A percentile compares a stretch with the other conserved stretches of the same genome.
Conservation (phyloP, 2,329 filamentous ascomycete genomes). For the Aureobasidium sp. region DNA sequence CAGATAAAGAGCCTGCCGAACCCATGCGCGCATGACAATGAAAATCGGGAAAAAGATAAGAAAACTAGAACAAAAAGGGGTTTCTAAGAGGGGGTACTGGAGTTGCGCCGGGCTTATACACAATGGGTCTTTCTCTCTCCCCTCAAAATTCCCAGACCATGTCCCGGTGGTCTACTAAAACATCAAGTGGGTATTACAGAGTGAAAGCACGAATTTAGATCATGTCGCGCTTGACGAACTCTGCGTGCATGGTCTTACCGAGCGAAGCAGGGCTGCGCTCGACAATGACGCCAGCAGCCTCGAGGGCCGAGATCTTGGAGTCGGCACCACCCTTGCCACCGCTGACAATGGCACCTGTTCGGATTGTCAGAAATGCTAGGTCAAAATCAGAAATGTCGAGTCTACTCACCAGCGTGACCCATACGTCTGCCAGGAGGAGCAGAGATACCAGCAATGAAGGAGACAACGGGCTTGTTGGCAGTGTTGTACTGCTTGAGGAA, state of each 20-base stretch:
- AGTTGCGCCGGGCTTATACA: constrained; percentile 11
- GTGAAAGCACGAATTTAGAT: constrained; percentile 53
- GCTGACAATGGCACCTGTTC: constrained; percentile 72
- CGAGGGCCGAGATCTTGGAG: constrained; percentile 93
- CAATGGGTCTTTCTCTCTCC: constrained; percentile 9
- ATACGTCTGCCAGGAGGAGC: constrained; percentile 93
- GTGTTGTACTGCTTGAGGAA: constrained; percentile 92
- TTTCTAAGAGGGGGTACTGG: constrained; percentile 9
- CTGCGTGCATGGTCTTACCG: constrained; percentile 86
- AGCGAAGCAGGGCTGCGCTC: constrained; percentile 88
- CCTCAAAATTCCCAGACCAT: neutral
- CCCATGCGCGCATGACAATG: constrained; percentile 12
- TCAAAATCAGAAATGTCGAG: neutral
- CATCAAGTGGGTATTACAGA: constrained; percentile 13
- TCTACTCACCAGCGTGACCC: constrained; percentile 76
- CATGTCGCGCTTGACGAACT: constrained; percentile 94
- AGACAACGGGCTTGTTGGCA: constrained; percentile 89
- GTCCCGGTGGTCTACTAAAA: constrained; percentile 5
- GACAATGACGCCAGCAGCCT: constrained; percentile 89
- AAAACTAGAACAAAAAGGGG: constrained; percentile 4
- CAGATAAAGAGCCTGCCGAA: constrained; percentile 6
- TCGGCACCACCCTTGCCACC: constrained; percentile 97
- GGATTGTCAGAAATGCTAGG: constrained; percentile 6
- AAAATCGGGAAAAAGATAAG: neutral
- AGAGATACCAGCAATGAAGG: constrained; percentile 97